A percentile compares a stretch with the other conserved stretches of the same genome.
phyloP scores from a whole-genome alignment of 2,329 filamentous ascomycete genomes.

The Fusarium sp. region DNA sequence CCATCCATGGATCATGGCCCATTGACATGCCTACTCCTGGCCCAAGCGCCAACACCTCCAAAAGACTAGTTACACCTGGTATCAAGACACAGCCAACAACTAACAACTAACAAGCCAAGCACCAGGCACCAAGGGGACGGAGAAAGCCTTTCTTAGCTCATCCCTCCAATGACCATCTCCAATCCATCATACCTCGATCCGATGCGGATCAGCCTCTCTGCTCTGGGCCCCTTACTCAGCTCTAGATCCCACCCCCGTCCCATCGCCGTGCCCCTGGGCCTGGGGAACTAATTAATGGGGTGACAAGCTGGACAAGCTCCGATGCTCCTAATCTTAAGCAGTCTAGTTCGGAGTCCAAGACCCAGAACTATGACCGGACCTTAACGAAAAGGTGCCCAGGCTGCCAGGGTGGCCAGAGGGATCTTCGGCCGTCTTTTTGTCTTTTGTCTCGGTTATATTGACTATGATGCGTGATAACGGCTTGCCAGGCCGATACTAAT shows the following conservation, averaged over 20 bases:
- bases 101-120: too few relatives aligned
- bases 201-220: constrained; percentile 21
- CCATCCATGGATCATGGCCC: too few relatives aligned
- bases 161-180: not conserved
- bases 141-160: constrained; percentile 13
- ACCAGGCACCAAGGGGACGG: not conserved
- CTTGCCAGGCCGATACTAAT: too few relatives aligned
- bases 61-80: constrained; percentile 5
- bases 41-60: constrained; percentile 36
- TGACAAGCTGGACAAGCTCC: constrained; percentile 36
- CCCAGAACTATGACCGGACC: constrained; percentile 6
- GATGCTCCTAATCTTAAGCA: constrained; percentile 36
- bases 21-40: not conserved
- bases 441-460: too few relatives aligned
- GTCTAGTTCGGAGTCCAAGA: constrained; percentile 27
- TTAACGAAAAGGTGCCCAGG: too few relatives aligned
- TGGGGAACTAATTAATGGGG: constrained; percentile 41
- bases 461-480: too few relatives aligned
- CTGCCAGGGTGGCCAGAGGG: constrained; percentile 16
- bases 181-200: constrained; percentile 12
- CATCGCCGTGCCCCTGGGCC: constrained; percentile 29
- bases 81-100: constrained; percentile 28
- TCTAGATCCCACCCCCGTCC: constrained; percentile 13
- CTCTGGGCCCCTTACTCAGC: constrained; percentile 22
- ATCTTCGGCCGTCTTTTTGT: not conserved